These are phyloP conservation scores for Nannochloris sp. DNA, from an alignment of 139 green algal genomes.

Conservation along the genomic window DNA sequence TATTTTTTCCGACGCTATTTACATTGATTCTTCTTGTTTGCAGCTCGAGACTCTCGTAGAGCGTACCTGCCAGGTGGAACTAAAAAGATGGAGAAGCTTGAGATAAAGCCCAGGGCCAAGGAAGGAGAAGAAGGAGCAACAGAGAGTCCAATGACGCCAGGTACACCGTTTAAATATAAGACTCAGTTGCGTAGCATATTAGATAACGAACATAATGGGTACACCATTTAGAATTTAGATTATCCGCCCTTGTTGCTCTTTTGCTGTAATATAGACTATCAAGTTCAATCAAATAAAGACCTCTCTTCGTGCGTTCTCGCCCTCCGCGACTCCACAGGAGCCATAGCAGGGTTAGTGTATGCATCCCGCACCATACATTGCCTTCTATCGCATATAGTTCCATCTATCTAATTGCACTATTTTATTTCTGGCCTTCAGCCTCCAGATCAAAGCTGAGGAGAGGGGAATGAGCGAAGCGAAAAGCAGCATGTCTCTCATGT, in stretches of 20 bases:
- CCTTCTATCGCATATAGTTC: too few species aligned
- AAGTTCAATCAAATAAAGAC: too few species aligned
- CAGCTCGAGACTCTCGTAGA: constrained; percentile 28
- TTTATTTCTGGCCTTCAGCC: neutral
- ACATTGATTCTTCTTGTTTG: neutral
- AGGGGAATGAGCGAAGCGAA: neutral
- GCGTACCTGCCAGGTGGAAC: constrained; percentile 34
- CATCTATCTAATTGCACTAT: constrained; percentile 3
- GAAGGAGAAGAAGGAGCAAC: constrained; percentile 2
- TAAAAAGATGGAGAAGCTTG: constrained; percentile 24
- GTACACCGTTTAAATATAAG: constrained; percentile 9
- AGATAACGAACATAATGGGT: constrained; percentile 33
- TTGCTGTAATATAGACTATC: too few species aligned
- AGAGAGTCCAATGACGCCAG: constrained; percentile 2
- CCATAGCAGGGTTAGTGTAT: too few species aligned
- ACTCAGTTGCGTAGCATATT: constrained; percentile 10
- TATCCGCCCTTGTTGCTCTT: too few species aligned
- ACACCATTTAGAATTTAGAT: constrained; percentile 19
- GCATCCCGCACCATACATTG: too few species aligned
- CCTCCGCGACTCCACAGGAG: too few species aligned
- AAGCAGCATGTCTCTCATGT: neutral
- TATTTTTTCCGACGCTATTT: neutral
- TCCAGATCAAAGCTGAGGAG: neutral
- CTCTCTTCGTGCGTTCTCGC: too few species aligned
- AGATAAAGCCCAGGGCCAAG: constrained; percentile 1